Evolutionary conservation across 768 basidiomycete species (phyloP), one percentile per base, ranked within the genome.

Genomic region (Brasilioporus rufonigricans): DNA sequence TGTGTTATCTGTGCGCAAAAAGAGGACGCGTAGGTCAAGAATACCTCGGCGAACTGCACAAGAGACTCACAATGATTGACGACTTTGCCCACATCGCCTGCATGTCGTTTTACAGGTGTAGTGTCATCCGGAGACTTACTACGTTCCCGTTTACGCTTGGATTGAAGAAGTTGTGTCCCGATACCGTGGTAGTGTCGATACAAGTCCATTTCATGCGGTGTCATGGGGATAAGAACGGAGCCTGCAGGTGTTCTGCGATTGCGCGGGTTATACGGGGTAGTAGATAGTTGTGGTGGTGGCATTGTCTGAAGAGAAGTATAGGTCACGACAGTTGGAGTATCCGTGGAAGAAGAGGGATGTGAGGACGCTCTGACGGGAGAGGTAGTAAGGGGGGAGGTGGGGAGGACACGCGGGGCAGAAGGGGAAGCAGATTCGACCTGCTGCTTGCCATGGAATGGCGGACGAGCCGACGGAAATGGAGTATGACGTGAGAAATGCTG

Each of bases 1-100:
- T 14, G 84, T 80, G 70, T 99, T 98, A 73, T 99, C 96, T 97
- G 60, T 43, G 32, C 38, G 14, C 19, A 39, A 38, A 23, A 43
- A 35, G 52, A 51, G 21, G 56, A 12, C 10, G 33, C 24, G 32
- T 9, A 48, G 44, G 32, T 66, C 31, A 56, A 52, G 9, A 27
- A 43, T 41, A 31, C 16, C 38, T 40, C 5, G 52, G 24, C 11
- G 8, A 52, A 38, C 21, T 48, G 35, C 14, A 44, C 16, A 64
- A 35, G 45, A 50, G n/a, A 80, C 86, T 65, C 63, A 87, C 91
- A 93, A 68, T 93, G 92, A 36, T 87, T 73, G 18, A 88, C 81
- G 35, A 93, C 88, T 44, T 85, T 80, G 1, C 79, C 83, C 2
- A 86, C 83, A 65, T 92, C 89, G n/a, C 86, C 82, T 5, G 77